phyloP scores from a whole-genome alignment of 257 asterid species.

The Solanum chilense region DNA sequence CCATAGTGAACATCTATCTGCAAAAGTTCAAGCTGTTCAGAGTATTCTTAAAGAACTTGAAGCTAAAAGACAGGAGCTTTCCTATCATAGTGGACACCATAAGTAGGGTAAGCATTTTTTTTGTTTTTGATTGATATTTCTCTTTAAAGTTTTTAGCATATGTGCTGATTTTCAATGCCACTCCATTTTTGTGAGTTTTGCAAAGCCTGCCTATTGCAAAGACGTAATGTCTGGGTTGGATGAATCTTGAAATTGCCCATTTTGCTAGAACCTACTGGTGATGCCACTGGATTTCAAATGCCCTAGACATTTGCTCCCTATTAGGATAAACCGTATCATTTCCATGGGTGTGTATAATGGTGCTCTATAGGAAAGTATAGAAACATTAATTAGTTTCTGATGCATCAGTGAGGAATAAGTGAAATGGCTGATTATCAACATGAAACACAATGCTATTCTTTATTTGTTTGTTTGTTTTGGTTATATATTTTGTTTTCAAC shows the following conservation, averaged over 20 bases:
- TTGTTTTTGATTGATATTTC: background rate
- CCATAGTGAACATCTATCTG: conserved; percentile 48
- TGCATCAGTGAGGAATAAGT: background rate
- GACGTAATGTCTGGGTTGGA: background rate
- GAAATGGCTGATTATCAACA: background rate
- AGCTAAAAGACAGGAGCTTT: conserved; percentile 28
- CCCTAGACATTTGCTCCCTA: background rate
- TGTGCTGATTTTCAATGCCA: background rate
- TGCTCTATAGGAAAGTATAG: background rate
- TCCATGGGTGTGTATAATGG: background rate
- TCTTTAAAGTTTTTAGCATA: background rate
- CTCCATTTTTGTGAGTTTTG: background rate
- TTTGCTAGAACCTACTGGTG: background rate
- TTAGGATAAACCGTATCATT: background rate
- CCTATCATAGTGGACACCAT: conserved; percentile 10
- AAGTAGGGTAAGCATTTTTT: conserved; percentile 21
- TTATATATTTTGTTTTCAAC: background rate
- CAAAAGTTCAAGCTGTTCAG: conserved; percentile 34
- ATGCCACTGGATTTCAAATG: background rate
- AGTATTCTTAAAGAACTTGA: conserved; percentile 50
- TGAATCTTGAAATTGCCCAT: background rate
- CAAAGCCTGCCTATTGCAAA: background rate
- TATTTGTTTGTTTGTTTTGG: background rate
- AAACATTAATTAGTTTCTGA: background rate
- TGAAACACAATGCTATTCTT: background rate